Conservation (phyloP, 2,329 filamentous ascomycete species). For the Sclerotinia subarctica region DNA sequence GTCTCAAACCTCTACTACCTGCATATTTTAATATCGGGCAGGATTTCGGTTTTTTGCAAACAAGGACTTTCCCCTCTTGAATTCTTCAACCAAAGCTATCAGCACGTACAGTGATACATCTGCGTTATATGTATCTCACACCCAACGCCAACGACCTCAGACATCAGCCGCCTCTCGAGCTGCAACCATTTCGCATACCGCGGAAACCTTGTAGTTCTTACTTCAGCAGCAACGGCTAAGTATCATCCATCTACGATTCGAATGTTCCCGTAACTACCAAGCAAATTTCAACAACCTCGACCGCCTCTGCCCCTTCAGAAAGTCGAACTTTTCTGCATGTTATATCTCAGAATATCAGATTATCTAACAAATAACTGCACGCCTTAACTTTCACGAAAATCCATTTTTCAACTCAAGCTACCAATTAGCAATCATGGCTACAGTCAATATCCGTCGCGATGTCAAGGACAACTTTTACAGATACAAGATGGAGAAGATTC, state of each 20-base stretch:
- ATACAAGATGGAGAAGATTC: constrained; percentile 99
- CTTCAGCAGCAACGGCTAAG: constrained; percentile 91
- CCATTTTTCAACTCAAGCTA: constrained; percentile 25
- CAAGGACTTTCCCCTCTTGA: constrained; percentile 25
- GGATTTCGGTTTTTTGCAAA: background rate
- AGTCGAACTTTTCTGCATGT: constrained; percentile 39
- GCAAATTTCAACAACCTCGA: constrained; percentile 46
- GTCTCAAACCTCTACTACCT: background rate
- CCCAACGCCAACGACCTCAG: constrained; percentile 79
- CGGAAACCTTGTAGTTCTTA: constrained; percentile 89
- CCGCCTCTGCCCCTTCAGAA: constrained; percentile 48
- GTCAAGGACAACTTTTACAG: constrained; percentile 98
- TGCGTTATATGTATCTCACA: constrained; percentile 43
- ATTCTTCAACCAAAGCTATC: constrained; percentile 34
- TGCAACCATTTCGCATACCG: constrained; percentile 95
- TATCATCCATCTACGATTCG: constrained; percentile 25
- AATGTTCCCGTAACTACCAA: constrained; percentile 44
- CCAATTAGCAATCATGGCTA: constrained; percentile 73
- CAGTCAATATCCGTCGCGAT: constrained; percentile 97
- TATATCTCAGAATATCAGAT: constrained; percentile 43
- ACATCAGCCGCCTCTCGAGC: constrained; percentile 90
- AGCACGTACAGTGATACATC: constrained; percentile 31
- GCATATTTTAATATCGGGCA: background rate
- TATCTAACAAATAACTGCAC: constrained; percentile 28
- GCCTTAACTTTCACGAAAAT: constrained; percentile 25